These are phyloP conservation scores for Apophysomyces elegans DNA, from an alignment of 371 early-diverging fungal genomes.

Conservation along the genomic window DNA sequence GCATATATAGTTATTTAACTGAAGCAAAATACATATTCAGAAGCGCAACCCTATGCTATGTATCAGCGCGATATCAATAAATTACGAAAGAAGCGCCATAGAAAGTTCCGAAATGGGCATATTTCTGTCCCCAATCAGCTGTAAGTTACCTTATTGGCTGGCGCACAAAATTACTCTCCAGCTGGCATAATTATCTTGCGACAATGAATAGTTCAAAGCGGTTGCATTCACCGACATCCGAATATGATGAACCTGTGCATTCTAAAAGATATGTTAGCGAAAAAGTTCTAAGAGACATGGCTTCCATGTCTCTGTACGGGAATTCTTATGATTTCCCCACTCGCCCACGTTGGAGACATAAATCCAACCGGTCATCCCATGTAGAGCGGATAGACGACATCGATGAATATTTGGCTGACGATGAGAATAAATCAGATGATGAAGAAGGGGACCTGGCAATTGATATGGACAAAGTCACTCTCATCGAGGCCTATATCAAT, in stretches of 20 bases:
- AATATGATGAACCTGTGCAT: conserved; percentile 10
- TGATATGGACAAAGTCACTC: conserved; percentile 13
- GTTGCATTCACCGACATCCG: conserved; percentile 25
- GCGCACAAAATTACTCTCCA: too few species aligned
- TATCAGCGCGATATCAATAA: too few species aligned
- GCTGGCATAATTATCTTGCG: too few species aligned
- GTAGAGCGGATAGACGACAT: conserved; percentile 20
- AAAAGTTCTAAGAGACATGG: conserved; percentile 20
- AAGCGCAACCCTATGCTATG: too few species aligned
- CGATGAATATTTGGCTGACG: conserved; percentile 19
- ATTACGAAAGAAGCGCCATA: too few species aligned
- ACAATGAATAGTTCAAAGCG: conserved; percentile 15
- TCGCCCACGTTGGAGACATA: not conserved
- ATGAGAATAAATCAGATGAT: not conserved
- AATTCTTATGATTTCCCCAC: too few species aligned
- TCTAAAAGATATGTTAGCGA: conserved; percentile 29
- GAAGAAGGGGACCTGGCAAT: conserved; percentile 9
- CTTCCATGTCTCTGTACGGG: conserved; percentile 24
- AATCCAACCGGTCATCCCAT: not conserved
- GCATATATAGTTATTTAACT: too few species aligned
- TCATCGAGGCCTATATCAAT: conserved; percentile 29
- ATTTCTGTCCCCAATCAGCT: too few species aligned
- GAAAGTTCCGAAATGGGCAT: too few species aligned
- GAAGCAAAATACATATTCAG: too few species aligned
- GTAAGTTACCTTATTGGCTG: too few species aligned